phyloP scores from a whole-genome alignment of 108 stramenopile species.

The Skeletonema marinoi region DNA sequence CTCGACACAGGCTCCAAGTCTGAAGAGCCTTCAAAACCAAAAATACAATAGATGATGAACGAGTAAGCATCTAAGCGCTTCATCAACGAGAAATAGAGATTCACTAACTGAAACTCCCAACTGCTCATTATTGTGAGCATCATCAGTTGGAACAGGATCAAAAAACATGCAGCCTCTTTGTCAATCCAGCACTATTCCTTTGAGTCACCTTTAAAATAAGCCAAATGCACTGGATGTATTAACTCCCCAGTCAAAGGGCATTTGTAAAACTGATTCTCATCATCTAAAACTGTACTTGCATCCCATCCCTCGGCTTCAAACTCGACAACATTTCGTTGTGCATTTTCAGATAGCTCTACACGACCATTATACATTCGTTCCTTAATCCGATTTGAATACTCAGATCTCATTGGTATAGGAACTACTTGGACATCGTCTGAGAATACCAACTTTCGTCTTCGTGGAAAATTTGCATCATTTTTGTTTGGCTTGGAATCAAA shows the following conservation, averaged over 20 bases:
- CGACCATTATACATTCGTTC: conserved; percentile 74
- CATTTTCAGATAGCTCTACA: conserved; percentile 72
- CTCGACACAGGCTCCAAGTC: not conserved
- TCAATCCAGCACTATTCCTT: not conserved
- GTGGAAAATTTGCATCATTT: conserved; percentile 9
- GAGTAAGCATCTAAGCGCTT: too few species aligned
- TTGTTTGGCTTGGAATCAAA: conserved; percentile 8
- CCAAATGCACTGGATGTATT: conserved; percentile 60
- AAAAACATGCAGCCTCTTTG: not conserved
- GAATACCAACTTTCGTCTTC: conserved; percentile 22
- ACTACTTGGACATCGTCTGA: conserved; percentile 64
- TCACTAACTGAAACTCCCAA: not conserved
- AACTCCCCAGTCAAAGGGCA: conserved; percentile 41
- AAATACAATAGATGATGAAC: not conserved
- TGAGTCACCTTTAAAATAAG: conserved; percentile 30
- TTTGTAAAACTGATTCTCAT: conserved; percentile 51
- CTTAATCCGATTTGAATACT: conserved; percentile 80
- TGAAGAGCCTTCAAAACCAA: not conserved
- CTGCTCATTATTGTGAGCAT: not conserved
- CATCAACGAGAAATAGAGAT: too few species aligned
- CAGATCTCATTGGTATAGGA: conserved; percentile 80
- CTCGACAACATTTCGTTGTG: conserved; percentile 61
- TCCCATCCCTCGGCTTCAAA: conserved; percentile 70
- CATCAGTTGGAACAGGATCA: not conserved
- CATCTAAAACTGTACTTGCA: conserved; percentile 72